Conservation (phyloP, 2,329 filamentous ascomycete genomes). For the Cytospora paraplurivora region DNA sequence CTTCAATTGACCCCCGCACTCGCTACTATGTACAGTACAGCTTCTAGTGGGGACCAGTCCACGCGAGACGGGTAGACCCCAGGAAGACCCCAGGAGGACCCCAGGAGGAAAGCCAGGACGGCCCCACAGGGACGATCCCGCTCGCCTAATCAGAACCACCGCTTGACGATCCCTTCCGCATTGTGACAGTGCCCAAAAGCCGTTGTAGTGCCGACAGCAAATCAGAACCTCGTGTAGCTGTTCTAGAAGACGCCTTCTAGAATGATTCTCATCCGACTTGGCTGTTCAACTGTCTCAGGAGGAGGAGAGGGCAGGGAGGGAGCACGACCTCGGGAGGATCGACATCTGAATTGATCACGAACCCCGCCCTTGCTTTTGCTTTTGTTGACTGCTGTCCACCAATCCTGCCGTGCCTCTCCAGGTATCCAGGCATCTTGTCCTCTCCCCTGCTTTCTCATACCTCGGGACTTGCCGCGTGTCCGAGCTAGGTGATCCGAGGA, state of each 20-base stretch:
- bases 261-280: conserved; percentile 6
- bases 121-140: neutral
- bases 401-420: neutral
- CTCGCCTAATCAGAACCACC: conserved; percentile 6
- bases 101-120: neutral
- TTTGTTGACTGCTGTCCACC: too few species aligned
- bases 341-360: too few species aligned
- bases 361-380: neutral
- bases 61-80: too few species aligned
- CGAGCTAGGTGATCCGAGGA: too few species aligned
- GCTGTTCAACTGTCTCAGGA: neutral
- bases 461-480: neutral
- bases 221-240: conserved; percentile 7
- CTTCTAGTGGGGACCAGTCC: too few species aligned
- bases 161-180: conserved; percentile 3
- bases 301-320: neutral
- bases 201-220: conserved; percentile 8
- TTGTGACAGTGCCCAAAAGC: conserved; percentile 1
- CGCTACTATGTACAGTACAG: too few species aligned
- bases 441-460: neutral
- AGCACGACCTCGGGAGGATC: too few species aligned
- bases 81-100: neutral
- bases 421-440: too few species aligned
- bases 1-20: too few species aligned
- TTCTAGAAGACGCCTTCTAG: conserved; percentile 26